These are phyloP conservation scores for Sutorius australiensis DNA, from an alignment of 768 basidiomycete species.

Conservation along the genomic window DNA sequence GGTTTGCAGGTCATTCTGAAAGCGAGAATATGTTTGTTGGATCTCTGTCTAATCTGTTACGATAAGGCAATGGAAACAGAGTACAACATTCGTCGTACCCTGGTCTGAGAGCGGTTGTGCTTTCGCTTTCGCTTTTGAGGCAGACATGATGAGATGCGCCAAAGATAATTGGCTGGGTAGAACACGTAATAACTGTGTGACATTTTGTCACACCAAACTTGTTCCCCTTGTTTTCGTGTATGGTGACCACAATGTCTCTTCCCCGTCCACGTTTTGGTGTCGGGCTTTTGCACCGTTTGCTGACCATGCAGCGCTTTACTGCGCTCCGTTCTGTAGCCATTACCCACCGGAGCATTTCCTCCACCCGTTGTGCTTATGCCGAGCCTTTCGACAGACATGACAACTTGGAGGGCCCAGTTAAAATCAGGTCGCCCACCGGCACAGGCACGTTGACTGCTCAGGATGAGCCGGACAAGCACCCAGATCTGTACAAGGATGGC, in stretches of 20 bases:
- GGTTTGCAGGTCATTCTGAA: constrained; percentile 87
- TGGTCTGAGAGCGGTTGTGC: constrained; percentile 59
- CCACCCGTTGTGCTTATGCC: constrained; percentile 20
- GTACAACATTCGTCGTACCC: constrained; percentile 44
- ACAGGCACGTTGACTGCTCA: constrained; percentile 35
- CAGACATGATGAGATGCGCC: constrained; percentile 39
- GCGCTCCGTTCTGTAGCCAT: constrained; percentile 36
- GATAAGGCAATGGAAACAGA: constrained; percentile 29
- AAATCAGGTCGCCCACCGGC: constrained; percentile 31
- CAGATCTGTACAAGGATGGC: constrained; percentile 71
- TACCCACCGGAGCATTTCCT: constrained; percentile 41
- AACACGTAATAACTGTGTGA: constrained; percentile 25
- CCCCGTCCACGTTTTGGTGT: constrained; percentile 48
- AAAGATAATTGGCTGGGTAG: constrained; percentile 27
- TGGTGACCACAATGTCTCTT: constrained; percentile 49
- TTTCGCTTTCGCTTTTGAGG: constrained; percentile 58
- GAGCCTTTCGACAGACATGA: constrained; percentile 16
- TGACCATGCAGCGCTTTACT: constrained; percentile 22
- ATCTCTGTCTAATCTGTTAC: constrained; percentile 65
- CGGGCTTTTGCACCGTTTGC: constrained; percentile 49
- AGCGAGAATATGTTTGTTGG: constrained; percentile 73
- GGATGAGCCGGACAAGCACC: constrained; percentile 47
- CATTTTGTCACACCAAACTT: constrained; percentile 22
- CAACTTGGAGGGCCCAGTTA: constrained; percentile 21
- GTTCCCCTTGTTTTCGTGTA: constrained; percentile 17